Evolutionary conservation across 208 protist species (phyloP), one percentile per base, ranked within the genome.

Genomic region (Angomonas desouzai): DNA sequence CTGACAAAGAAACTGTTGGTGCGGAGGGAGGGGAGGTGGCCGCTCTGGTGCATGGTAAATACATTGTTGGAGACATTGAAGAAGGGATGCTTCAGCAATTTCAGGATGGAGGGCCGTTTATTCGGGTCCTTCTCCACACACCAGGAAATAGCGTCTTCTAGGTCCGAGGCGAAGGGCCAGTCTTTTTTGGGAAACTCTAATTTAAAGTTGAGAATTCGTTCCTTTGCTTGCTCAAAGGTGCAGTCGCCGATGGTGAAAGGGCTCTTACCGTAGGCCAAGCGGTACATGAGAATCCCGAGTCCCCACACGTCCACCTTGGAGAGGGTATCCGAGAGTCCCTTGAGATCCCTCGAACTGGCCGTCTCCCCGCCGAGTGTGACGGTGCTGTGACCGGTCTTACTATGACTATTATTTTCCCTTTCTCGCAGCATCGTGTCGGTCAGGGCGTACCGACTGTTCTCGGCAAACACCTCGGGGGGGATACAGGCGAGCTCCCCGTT

Each of bases 231-330:
- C 20, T 74, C 68, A 64, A 79, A 85, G 48, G 71, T 70, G 34
- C 73, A 76, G 34, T 87, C 77, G 13, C 77, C 82, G 56, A 92
- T 87, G 48, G 76, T 67, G 57, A 91, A 66, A 11, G 83, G 83
- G 6, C 84, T 72, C 7, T 22, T 36, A 18, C 81, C 85, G 66
- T 88, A 94, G 2, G 83, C 85, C 40, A 94, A 76, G 20, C 74
- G 81, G 62, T 92, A 94, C 83, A 94, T 87, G 43, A 94, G 70
- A 6, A 90, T 51, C 28, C 88, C 88, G 59, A 91, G 85, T 23
- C 85, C 83, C 85, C 88, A 94, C 0, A 89, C 73, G 60, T 94
- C 88, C 36, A 89, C 81, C 72, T 81, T 85, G 0, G 65, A 62
- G 16, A 66, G 30, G 47, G 36, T 18, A 20, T 43, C 64, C 18